Percentiles rank a stretch among this genome's conserved stretches.
phyloP scores from a whole-genome alignment of 495 filamentous ascomycete genomes.

The Aspergillus affinis region DNA sequence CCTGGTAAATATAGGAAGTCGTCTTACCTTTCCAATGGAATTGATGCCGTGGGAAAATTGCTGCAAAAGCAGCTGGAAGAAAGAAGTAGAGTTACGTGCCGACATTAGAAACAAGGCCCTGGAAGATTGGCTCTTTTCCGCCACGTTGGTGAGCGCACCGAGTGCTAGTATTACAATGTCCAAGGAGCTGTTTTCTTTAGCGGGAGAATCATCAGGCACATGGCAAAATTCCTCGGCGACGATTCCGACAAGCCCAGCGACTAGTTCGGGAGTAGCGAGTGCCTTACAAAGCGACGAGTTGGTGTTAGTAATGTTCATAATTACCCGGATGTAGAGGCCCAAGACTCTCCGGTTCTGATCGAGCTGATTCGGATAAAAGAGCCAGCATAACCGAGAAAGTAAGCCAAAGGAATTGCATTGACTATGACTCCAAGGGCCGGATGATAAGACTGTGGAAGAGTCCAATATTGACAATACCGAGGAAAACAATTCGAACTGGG shows the following conservation, averaged over 20 bases:
- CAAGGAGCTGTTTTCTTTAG: conserved; percentile 51
- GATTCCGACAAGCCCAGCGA: conserved; percentile 57
- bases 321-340: conserved; percentile 60
- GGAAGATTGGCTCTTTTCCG: conserved; percentile 66
- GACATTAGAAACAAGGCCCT: conserved; percentile 39
- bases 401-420: conserved; percentile 25
- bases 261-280: conserved; percentile 58
- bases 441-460: conserved; percentile 43
- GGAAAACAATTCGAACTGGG: conserved; percentile 22
- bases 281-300: conserved; percentile 62
- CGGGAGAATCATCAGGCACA: conserved; percentile 38
- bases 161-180: conserved; percentile 77
- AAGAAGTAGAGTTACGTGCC: conserved; percentile 19
- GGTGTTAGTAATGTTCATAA: conserved; percentile 87
- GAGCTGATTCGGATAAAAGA: conserved; percentile 24
- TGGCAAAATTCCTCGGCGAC: conserved; percentile 40
- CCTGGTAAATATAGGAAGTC: background rate
- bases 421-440: conserved; percentile 21
- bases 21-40: conserved; percentile 48
- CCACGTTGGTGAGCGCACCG: conserved; percentile 86
- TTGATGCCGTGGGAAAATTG: conserved; percentile 42
- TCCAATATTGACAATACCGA: conserved; percentile 65
- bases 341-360: conserved; percentile 22
- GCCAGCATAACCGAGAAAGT: conserved; percentile 30
- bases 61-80: conserved; percentile 44